Conservation (phyloP, 805 yeast species). For the Kuraishia piskuri region DNA sequence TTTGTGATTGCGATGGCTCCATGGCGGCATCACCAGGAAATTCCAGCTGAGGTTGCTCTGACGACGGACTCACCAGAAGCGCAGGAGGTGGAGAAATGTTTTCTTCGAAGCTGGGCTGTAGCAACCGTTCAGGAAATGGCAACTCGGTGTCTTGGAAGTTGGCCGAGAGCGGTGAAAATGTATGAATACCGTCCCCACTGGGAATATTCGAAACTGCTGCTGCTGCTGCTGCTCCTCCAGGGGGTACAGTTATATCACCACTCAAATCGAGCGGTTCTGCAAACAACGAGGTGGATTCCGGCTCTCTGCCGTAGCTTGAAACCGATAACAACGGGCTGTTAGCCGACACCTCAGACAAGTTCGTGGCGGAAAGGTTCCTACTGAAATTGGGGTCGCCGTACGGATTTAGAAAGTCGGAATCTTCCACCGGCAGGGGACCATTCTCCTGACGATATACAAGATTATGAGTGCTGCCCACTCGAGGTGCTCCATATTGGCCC, state of each 20-base stretch:
- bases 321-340: constrained; percentile 19
- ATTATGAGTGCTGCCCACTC: too few species aligned
- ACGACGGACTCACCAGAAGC: background rate
- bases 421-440: background rate
- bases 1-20: background rate
- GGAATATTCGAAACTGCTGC: too few species aligned
- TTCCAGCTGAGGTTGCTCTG: background rate
- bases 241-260: too few species aligned
- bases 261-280: constrained; percentile 3
- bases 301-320: constrained; percentile 13
- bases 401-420: background rate
- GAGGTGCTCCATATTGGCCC: too few species aligned
- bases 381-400: constrained; percentile 10
- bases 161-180: constrained; percentile 11
- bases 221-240: too few species aligned
- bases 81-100: background rate
- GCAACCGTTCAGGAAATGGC: background rate
- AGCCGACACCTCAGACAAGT: constrained; percentile 15
- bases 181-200: constrained; percentile 9
- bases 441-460: too few species aligned
- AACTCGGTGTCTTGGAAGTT: constrained; percentile 6
- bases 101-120: background rate
- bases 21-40: background rate
- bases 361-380: constrained; percentile 8
- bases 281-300: constrained; percentile 12